Evolutionary conservation across 495 filamentous ascomycete genomes (phyloP).

Genomic region (Articulospora tetracladia): DNA sequence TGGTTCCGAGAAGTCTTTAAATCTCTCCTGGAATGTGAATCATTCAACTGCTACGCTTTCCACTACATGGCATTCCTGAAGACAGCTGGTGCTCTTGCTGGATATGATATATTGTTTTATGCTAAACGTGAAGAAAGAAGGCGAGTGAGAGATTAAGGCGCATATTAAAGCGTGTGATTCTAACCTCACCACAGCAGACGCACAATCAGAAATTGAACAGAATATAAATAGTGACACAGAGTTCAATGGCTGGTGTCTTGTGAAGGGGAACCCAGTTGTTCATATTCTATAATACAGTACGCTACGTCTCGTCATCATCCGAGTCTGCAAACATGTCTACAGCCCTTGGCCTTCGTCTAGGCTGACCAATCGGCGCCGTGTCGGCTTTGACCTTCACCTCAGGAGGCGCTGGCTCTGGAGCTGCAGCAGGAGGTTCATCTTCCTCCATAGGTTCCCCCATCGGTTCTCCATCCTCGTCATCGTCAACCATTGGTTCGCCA

Average conservation of each 20-base stretch:
- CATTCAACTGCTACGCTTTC: no score
- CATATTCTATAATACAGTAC: not conserved
- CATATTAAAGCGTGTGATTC: no score
- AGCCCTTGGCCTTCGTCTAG: slow-evolving; percentile 60
- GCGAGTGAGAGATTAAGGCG: no score
- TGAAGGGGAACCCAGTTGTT: no score
- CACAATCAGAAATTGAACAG: not conserved
- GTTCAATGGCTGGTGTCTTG: not conserved
- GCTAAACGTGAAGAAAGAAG: no score
- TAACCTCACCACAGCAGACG: not conserved
- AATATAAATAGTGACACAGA: not conserved
- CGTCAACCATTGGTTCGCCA: slow-evolving; percentile 47
- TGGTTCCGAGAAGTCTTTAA: no score
- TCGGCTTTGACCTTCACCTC: slow-evolving; percentile 6
- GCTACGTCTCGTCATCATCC: slow-evolving; percentile 20
- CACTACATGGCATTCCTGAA: no score
- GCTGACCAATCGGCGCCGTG: slow-evolving; percentile 20
- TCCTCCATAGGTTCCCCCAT: slow-evolving; percentile 44
- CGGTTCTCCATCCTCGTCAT: slow-evolving; percentile 45
- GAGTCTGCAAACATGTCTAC: slow-evolving; percentile 88
- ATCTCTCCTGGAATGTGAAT: no score
- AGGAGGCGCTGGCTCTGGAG: not conserved
- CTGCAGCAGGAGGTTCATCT: slow-evolving; percentile 9
- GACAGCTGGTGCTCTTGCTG: no score
- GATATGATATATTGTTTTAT: no score